Evolutionary conservation across 257 asterid species (phyloP), one percentile per base, ranked within the genome.

Genomic region (Verbascum thapsus): DNA sequence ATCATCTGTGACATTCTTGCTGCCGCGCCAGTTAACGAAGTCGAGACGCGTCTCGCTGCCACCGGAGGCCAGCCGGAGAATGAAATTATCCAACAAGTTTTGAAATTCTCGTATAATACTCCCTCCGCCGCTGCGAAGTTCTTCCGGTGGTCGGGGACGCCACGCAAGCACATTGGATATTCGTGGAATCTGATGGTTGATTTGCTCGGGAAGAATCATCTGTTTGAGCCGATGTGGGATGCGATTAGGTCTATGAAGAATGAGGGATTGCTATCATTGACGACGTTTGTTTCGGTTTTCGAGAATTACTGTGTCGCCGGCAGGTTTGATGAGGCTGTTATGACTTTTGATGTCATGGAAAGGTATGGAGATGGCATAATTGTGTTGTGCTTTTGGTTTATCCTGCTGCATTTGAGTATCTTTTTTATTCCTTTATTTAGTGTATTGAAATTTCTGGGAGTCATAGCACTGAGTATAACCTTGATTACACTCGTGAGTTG

Each of bases 161-260:
- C 39, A 19, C 75, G 66, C 8, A 67, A 68, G 67, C 95, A 82
- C 61, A 67, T 75, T 8, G 81, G 54, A n/a, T 56, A 68, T 50
- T 80, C 87, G 48, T 87, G 95, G 95, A 84, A 75, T 51, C 68
- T 87, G 38, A 84, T 87, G 88, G 88, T 87, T 60, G 92, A 87
- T 64, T 65, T 87, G 74, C 70, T 87, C 34, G 95, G 95, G 61
- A 84, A 80, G 85, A 87, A 84, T 57, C 38, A 77, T 47, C 67
- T 82, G 32, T 87, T 87, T 64, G 95, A 80, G 60, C 79, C 81
- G 3, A 87, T 87, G 92, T 87, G 95, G 95, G 95, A 84, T 63
- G 92, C 92, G 4, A 72, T 87, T 70, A 75, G 85, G 74, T 80
- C 92, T 6, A 84, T 87, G 95, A 84, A 69, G 77, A 66, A 74